phyloP scores from a whole-genome alignment of 768 basidiomycete genomes.

The Rossbeevera mucosa region DNA sequence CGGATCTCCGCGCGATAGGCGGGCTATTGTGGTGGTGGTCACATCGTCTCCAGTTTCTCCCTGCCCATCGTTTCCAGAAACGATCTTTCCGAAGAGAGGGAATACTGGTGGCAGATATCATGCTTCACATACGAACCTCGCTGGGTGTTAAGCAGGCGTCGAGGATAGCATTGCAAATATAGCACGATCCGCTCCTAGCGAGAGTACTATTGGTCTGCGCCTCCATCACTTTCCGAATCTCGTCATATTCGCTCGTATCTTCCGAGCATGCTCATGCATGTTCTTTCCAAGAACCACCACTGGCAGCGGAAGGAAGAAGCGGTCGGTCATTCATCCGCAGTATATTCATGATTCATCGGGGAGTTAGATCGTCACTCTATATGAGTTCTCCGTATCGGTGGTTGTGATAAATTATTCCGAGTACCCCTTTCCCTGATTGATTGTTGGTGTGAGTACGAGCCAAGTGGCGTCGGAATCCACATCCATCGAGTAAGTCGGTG shows the following conservation, averaged over 20 bases:
- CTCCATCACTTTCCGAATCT: conserved; percentile 2
- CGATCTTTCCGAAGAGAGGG: not conserved
- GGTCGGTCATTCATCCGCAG: not conserved
- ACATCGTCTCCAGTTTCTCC: not conserved
- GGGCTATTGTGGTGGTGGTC: not conserved
- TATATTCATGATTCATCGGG: not conserved
- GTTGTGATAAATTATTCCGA: not conserved
- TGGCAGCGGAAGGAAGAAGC: not conserved
- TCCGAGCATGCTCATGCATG: not conserved
- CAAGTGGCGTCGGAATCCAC: conserved; percentile 3
- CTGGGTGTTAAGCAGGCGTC: not conserved
- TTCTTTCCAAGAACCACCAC: conserved; percentile 3
- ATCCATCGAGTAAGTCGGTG: not conserved
- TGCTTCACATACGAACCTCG: not conserved
- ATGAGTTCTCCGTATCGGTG: not conserved
- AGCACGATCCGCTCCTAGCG: conserved; percentile 11
- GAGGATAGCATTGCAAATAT: conserved; percentile 4
- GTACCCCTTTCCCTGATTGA: not conserved
- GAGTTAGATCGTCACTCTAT: not conserved
- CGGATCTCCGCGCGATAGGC: conserved; percentile 1
- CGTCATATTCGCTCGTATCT: conserved; percentile 1
- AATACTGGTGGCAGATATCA: not conserved
- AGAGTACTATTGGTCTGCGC: conserved; percentile 7
- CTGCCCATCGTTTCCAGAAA: not conserved
- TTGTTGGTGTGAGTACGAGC: not conserved